phyloP scores from a whole-genome alignment of 1,284 basidiomycete genomes.

The Termitomyces sp. region DNA sequence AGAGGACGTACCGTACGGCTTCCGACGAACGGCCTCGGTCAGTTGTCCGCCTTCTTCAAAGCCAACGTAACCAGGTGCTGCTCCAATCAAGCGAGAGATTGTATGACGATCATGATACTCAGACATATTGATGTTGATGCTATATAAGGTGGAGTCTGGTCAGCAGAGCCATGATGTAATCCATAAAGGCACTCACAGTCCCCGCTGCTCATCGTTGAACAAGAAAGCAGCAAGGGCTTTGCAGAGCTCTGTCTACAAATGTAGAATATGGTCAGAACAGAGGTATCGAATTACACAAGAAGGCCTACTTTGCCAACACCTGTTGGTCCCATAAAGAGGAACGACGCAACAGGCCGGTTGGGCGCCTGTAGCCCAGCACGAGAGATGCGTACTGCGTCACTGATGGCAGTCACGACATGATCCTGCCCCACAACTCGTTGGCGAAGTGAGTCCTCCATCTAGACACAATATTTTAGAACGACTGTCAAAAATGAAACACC shows the following conservation, averaged over 20 bases:
- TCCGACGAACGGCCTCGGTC: constrained; percentile 82
- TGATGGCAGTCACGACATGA: constrained; percentile 74
- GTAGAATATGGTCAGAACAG: neutral
- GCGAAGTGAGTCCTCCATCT: constrained; percentile 84
- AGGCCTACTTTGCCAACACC: constrained; percentile 71
- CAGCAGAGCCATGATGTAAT: neutral
- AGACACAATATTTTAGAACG: neutral
- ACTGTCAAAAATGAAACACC: neutral
- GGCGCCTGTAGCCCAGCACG: constrained; percentile 86
- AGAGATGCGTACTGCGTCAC: constrained; percentile 86
- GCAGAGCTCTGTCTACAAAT: constrained; percentile 73
- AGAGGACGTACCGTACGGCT: constrained; percentile 61
- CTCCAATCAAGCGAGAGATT: constrained; percentile 85
- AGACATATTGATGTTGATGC: constrained; percentile 90
- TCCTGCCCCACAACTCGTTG: constrained; percentile 86
- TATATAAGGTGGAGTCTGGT: constrained; percentile 20
- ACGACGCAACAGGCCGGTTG: constrained; percentile 85
- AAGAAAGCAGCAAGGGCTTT: constrained; percentile 85
- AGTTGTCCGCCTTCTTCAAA: constrained; percentile 90
- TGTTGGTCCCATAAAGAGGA: constrained; percentile 88
- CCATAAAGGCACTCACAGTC: constrained; percentile 50
- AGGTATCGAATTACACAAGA: neutral
- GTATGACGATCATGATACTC: constrained; percentile 92
- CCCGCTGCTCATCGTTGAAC: constrained; percentile 83
- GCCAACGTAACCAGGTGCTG: constrained; percentile 90